A percentile compares a stretch with the other conserved stretches of the same genome.
Conservation (phyloP, 2,329 filamentous ascomycete genomes). For the Colletotrichum trifolii region DNA sequence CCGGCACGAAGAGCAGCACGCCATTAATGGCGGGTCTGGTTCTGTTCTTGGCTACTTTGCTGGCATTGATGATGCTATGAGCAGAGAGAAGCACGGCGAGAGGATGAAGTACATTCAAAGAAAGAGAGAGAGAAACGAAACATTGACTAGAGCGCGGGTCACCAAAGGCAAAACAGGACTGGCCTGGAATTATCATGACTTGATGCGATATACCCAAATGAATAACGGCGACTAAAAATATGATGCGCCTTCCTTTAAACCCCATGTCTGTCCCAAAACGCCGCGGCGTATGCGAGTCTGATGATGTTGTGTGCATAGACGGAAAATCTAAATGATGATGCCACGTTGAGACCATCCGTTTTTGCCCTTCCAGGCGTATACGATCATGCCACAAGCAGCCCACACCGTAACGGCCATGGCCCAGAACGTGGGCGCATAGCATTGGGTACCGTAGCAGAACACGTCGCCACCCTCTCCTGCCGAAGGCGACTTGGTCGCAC, state of each 20-base stretch:
- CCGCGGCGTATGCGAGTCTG: slow-evolving; percentile 23
- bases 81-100: not conserved
- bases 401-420: slow-evolving; percentile 84
- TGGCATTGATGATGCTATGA: slow-evolving; percentile 26
- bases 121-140: not conserved
- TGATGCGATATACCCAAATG: slow-evolving; percentile 34
- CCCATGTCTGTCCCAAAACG: slow-evolving; percentile 10
- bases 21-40: slow-evolving; percentile 10
- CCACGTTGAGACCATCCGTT: slow-evolving; percentile 81
- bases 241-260: slow-evolving; percentile 12
- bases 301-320: not conserved
- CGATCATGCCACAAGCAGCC: slow-evolving; percentile 77
- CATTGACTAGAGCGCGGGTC: not conserved
- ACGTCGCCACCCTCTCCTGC: slow-evolving; percentile 55
- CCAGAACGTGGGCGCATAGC: slow-evolving; percentile 88
- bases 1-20: slow-evolving; percentile 1
- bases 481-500: slow-evolving; percentile 58
- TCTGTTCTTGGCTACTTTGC: slow-evolving; percentile 4
- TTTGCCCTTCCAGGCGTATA: slow-evolving; percentile 84
- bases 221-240: slow-evolving; percentile 19
- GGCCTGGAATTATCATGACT: slow-evolving; percentile 24
- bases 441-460: slow-evolving; percentile 84
- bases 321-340: slow-evolving; percentile 66
- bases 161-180: slow-evolving; percentile 33
- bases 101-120: not conserved